These are phyloP conservation scores for Colletotrichum kahawae DNA, from an alignment of 2,329 filamentous ascomycete genomes.

Conservation along the genomic window DNA sequence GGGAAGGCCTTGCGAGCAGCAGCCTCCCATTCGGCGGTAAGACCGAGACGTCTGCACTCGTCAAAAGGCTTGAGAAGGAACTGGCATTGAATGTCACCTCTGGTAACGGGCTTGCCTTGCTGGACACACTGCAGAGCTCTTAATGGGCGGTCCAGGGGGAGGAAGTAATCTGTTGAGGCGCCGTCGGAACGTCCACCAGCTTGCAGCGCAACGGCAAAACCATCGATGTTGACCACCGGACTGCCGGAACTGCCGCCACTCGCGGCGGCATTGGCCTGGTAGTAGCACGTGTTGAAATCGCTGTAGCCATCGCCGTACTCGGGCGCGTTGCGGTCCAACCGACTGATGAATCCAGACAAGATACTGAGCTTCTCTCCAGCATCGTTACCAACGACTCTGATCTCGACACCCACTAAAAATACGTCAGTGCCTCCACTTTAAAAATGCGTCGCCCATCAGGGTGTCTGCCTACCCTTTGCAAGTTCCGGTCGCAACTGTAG, in stretches of 20 bases:
- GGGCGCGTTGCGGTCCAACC: constrained; percentile 93
- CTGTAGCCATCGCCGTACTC: constrained; percentile 98
- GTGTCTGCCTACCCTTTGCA: constrained; percentile 60
- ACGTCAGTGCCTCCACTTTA: neutral
- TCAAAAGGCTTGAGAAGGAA: constrained; percentile 98
- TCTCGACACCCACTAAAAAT: constrained; percentile 80
- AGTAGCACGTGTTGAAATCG: constrained; percentile 96
- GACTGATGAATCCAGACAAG: constrained; percentile 94
- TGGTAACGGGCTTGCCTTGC: constrained; percentile 74
- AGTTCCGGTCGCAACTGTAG: constrained; percentile 84
- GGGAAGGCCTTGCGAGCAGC: constrained; percentile 84
- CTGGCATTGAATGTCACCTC: constrained; percentile 97
- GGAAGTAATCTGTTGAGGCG: constrained; percentile 96
- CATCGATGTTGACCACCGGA: constrained; percentile 95
- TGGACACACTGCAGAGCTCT: constrained; percentile 88
- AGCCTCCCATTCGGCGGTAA: constrained; percentile 86
- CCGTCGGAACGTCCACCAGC: constrained; percentile 93
- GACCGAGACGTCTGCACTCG: constrained; percentile 87
- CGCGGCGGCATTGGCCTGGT: constrained; percentile 95
- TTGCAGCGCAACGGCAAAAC: constrained; percentile 89
- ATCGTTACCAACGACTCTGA: constrained; percentile 97
- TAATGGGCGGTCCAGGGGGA: constrained; percentile 88
- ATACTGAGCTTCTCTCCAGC: constrained; percentile 98
- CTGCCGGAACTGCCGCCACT: constrained; percentile 98
- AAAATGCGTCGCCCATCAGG: constrained; percentile 8